Evolutionary conservation across 2,329 filamentous ascomycete species (phyloP), one percentile per base, ranked within the genome.

Genomic region (Cryoendolithus antarcticus): DNA sequence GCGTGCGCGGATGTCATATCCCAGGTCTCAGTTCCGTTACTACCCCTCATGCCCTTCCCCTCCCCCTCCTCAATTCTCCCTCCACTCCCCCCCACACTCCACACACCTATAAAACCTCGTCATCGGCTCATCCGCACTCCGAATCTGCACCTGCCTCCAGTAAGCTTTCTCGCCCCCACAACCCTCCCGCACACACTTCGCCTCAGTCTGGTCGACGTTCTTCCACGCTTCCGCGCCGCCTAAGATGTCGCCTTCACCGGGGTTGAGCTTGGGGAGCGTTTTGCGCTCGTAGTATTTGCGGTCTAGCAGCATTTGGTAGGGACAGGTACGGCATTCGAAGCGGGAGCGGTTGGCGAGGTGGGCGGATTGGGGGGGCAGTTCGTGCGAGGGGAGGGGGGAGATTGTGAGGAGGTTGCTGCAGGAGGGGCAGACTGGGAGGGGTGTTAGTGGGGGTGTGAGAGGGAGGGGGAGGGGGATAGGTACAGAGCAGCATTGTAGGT

Each of bases 61-160:
- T 19, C 15, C 15, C 15, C 15, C 15, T 19, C 15, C 15, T 53
- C 47, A 61, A 39, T 59, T 58, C 47, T 67, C 65, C 31, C 64
- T 56, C 64, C 64, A 68, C 40, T 67, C 61, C 35, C 61, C 58
- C 5, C 52, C 55, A 44, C 65, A 68, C 45, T 61, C 58, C 12
- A 60, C 61, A 45, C 65, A 68, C 57, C 86, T 91, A 65, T 81
- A 93, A 64, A 96, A 96, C 44, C 79, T 89, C 49, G 91, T 98
- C 83, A 94, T 95, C 44, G 91, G 91, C 71, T 98, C 91, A 65
- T 98, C 91, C 38, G 91, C 91, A 69, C 86, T 93, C 52, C 91
- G 79, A 64, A 96, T 96, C 72, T 98, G 91, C 52, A 96, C 78
- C 70, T 94, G 86, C 69, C 88, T 93, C 68, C 89, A 96, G 47